Base-by-base conservation (phyloP, 169 alveolate species). In the Cryptosporidium ubiquitum region DNA sequence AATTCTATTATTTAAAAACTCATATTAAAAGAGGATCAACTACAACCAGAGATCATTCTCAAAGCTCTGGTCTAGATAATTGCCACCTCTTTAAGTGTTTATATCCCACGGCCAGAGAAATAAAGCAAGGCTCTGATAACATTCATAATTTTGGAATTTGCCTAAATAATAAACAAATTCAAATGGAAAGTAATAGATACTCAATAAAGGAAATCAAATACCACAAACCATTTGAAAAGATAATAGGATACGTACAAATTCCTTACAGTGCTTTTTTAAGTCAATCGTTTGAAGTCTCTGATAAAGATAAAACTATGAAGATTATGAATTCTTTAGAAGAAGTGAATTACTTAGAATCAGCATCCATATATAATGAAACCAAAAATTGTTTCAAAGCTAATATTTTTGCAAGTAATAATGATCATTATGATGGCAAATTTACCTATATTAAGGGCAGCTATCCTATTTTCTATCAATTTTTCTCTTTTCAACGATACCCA, bases 171-270 rank as follows among this genome's bases (percentile, higher is more conserved):
- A 23, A 14, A 14, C n/a, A n/a, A 31, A 16, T n/a, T 18, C 70
- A 49, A n/a, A 33, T 23, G 23, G 52, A 16, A 47, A 64, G 42
- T 5, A 23, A 40, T 10, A 29, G 3, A 5, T 37, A 31, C n/a
- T 23, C n/a, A 40, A 39, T 79, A 29, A 79, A 26, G 35, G 75
- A 64, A 79, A 64, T 79, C n/a, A 58, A 23, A 20, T 79, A 79
- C 26, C 66, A 79, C 35, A 64, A 39, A 9, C 75, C 89, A 3
- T 57, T 4, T 49, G 79, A 79, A 23, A 35, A 40, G 42, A 42
- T 64, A 14, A 20, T 79, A 14, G 89, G 89, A 16, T 79, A 79
- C 35, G 89, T 79, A 3, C 89, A 79, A 35, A 44, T 79, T 31
- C 89, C 89, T 12, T 79, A 74, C 49, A 74, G 33, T 23, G 64